Conservation (phyloP, 306 rosid genomes). For the Amphicarpaea edgeworthii region DNA sequence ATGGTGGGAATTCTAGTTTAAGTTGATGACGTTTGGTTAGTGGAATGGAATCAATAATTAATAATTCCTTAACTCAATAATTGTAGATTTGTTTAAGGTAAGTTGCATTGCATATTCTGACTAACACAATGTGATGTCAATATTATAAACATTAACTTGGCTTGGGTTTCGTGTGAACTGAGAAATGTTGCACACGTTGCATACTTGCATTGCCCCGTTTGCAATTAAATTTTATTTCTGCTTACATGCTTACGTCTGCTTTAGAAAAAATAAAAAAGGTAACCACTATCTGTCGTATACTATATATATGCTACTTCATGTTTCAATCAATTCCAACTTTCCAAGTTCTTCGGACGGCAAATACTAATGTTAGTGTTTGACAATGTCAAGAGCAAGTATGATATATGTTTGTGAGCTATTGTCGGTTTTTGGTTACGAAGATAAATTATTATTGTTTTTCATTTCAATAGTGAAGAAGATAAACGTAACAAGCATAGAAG, state of each 20-base stretch:
- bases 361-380: neutral
- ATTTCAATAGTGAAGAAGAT: constrained; percentile 20
- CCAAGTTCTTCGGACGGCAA: constrained; percentile 43
- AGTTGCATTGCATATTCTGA: constrained; percentile 43
- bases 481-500: constrained; percentile 24
- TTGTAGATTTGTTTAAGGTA: constrained; percentile 10
- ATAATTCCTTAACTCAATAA: constrained; percentile 27
- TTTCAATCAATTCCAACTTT: constrained; percentile 41
- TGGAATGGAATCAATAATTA: constrained; percentile 20
- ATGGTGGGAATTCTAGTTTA: constrained; percentile 19
- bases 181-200: constrained; percentile 24
- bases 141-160: neutral
- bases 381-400: constrained; percentile 6
- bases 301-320: neutral
- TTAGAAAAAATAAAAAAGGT: constrained; percentile 30
- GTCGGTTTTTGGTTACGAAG: neutral
- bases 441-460: neutral
- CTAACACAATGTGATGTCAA: neutral
- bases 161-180: constrained; percentile 23
- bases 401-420: neutral
- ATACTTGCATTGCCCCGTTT: constrained; percentile 12
- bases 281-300: constrained; percentile 3
- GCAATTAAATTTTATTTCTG: neutral
- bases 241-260: constrained; percentile 32
- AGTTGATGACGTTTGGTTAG: constrained; percentile 17